These are phyloP conservation scores for Alternaria tenuissima DNA, from an alignment of 2,329 filamentous ascomycete genomes.

Conservation along the genomic window DNA sequence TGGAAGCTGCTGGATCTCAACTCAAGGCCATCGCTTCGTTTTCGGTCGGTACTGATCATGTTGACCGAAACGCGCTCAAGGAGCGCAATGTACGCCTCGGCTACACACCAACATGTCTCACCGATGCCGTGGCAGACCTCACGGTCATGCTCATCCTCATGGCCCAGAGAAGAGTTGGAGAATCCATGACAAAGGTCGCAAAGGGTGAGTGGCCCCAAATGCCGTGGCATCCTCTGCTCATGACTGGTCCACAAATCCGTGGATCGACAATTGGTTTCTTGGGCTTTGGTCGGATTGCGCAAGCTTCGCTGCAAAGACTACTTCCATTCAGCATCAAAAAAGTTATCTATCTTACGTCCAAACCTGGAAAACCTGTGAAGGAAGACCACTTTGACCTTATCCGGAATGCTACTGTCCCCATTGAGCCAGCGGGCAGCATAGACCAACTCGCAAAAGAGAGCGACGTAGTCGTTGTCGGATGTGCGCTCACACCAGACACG, in stretches of 20 bases:
- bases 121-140: conserved; percentile 43
- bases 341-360: conserved; percentile 38
- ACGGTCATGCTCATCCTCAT: conserved; percentile 45
- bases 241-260: conserved; percentile 40
- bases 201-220: conserved; percentile 41
- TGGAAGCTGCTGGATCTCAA: conserved; percentile 30
- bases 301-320: conserved; percentile 37
- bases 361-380: conserved; percentile 31
- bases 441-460: conserved; percentile 41
- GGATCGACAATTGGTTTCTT: conserved; percentile 39
- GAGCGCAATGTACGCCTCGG: conserved; percentile 38
- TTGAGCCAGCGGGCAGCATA: conserved; percentile 28
- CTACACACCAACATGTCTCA: conserved; percentile 43
- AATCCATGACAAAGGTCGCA: conserved; percentile 35
- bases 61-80: conserved; percentile 36
- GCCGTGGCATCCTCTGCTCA: conserved; percentile 42
- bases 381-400: conserved; percentile 38
- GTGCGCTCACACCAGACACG: conserved; percentile 36
- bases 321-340: conserved; percentile 39
- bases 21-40: conserved; percentile 43
- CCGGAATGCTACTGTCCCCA: conserved; percentile 24
- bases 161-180: conserved; percentile 41
- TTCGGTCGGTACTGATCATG: conserved; percentile 44
- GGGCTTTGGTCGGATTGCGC: conserved; percentile 41
- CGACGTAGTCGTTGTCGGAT: conserved; percentile 42